Evolutionary conservation across 2,329 filamentous ascomycete genomes (phyloP).

Genomic region (Colletotrichum cereale): DNA sequence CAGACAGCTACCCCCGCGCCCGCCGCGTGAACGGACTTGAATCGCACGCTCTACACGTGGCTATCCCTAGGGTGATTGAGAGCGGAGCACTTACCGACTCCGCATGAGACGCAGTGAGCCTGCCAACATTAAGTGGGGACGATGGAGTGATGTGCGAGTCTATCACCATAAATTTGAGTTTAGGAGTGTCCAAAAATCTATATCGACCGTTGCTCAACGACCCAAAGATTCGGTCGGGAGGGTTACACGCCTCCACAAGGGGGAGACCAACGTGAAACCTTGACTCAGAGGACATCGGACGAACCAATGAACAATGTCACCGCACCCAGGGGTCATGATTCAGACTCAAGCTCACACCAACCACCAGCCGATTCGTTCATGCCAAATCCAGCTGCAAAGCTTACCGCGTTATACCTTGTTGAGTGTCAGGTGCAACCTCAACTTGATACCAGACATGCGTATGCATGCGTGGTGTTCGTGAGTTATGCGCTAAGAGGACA

Average conservation of each 20-base stretch:
- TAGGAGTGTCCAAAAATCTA: constrained; percentile 15
- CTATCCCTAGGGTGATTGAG: background rate
- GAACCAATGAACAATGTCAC: constrained; percentile 30
- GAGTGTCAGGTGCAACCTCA: constrained; percentile 13
- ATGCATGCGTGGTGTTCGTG: constrained; percentile 14
- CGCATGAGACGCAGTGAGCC: background rate
- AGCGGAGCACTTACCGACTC: constrained; percentile 1
- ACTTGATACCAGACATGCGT: constrained; percentile 27
- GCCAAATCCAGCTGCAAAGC: constrained; percentile 1
- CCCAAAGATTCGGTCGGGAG: constrained; percentile 3
- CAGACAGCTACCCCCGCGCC: constrained; percentile 1
- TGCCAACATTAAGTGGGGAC: constrained; percentile 13
- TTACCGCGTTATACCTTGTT: constrained; percentile 19
- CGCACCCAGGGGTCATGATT: constrained; percentile 37
- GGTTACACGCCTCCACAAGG: constrained; percentile 16
- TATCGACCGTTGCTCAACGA: background rate
- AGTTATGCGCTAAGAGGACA: constrained; percentile 9
- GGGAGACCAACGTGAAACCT: constrained; percentile 32
- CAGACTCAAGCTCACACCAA: constrained; percentile 12
- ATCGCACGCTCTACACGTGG: constrained; percentile 27
- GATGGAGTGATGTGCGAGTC: background rate
- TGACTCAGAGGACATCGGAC: constrained; percentile 24
- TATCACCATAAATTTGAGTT: constrained; percentile 16
- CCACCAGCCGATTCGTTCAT: constrained; percentile 5
- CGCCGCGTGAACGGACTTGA: constrained; percentile 8